Percentiles rank a stretch among this genome's conserved stretches.
phyloP scores from a whole-genome alignment of 371 early-diverging fungal species.

The Rhizopus stolonifer region DNA sequence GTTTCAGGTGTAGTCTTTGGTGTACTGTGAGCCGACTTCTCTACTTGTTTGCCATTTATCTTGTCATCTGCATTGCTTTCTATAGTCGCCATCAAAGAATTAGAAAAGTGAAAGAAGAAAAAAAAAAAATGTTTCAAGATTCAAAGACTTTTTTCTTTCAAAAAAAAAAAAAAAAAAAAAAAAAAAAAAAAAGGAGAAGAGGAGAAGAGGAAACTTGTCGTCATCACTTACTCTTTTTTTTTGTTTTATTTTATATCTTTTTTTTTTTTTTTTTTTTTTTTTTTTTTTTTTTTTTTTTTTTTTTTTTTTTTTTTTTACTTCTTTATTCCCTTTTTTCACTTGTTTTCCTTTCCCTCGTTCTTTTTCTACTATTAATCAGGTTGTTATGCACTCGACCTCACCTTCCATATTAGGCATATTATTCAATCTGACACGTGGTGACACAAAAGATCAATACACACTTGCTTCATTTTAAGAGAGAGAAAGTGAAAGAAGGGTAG shows the following conservation, averaged over 20 bases:
- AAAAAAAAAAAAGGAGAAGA: slow-evolving; percentile 11
- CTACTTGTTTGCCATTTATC: slow-evolving; percentile 10
- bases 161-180: slow-evolving; percentile 8
- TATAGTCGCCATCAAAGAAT: slow-evolving; percentile 12
- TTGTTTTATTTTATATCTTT: not conserved
- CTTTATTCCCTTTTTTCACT: not conserved
- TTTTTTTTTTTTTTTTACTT: not conserved
- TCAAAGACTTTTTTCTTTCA: not conserved
- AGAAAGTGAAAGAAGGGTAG: no score
- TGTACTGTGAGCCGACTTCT: not conserved
- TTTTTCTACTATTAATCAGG: not conserved
- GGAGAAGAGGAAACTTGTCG: slow-evolving; percentile 2
- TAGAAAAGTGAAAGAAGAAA: not conserved
- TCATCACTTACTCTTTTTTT: slow-evolving; percentile 14
- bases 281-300: not conserved
- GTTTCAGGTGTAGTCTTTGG: slow-evolving; percentile 16
- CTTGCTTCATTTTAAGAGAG: no score
- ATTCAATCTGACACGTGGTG: slow-evolving; percentile 20
- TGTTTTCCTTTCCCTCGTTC: not conserved
- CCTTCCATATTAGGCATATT: slow-evolving; percentile 2
- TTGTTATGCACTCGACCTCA: not conserved
- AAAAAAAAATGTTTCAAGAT: slow-evolving; percentile 4
- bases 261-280: not conserved
- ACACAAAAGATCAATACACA: slow-evolving; percentile 7
- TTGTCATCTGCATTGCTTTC: slow-evolving; percentile 1